phyloP scores from a whole-genome alignment of 2,329 filamentous ascomycete genomes.

The Hypoxylon sp. region DNA sequence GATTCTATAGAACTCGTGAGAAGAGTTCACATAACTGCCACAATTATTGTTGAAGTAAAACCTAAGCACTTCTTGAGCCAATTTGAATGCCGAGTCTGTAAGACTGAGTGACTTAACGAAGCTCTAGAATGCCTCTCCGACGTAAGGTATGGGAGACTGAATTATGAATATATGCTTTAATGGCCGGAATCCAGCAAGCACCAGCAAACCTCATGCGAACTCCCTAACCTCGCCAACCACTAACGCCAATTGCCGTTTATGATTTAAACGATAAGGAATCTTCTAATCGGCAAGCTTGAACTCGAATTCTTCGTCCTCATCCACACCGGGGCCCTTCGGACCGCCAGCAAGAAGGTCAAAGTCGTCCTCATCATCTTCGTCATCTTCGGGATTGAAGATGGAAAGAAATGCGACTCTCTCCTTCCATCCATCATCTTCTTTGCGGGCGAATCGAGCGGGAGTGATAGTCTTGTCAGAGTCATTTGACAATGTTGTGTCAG shows the following conservation, averaged over 20 bases:
- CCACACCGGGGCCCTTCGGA: conserved; percentile 51
- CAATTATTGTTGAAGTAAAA: not conserved
- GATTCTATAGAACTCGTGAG: not conserved
- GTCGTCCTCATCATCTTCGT: conserved; percentile 60
- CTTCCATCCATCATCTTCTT: conserved; percentile 54
- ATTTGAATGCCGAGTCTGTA: not conserved
- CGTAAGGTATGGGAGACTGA: not conserved
- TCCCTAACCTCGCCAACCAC: conserved; percentile 12
- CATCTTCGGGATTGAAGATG: conserved; percentile 67
- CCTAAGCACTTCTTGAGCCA: not conserved
- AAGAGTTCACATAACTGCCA: not conserved
- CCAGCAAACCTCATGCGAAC: conserved; percentile 12
- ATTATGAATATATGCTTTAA: conserved; percentile 27
- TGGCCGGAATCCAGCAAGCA: not conserved
- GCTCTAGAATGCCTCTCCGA: not conserved
- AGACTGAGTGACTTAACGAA: not conserved
- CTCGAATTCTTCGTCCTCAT: conserved; percentile 68
- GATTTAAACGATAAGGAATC: not conserved
- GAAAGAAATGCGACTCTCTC: conserved; percentile 67
- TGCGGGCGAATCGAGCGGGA: conserved; percentile 59
- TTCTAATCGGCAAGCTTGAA: conserved; percentile 58
- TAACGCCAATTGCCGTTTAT: conserved; percentile 22
- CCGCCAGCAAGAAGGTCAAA: conserved; percentile 50
- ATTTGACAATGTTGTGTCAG: conserved; percentile 56
- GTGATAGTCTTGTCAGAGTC: conserved; percentile 62